Evolutionary conservation across 2,329 filamentous ascomycete species (phyloP), one percentile per base, ranked within the genome.

Genomic region (Pezicula neosporulosa): DNA sequence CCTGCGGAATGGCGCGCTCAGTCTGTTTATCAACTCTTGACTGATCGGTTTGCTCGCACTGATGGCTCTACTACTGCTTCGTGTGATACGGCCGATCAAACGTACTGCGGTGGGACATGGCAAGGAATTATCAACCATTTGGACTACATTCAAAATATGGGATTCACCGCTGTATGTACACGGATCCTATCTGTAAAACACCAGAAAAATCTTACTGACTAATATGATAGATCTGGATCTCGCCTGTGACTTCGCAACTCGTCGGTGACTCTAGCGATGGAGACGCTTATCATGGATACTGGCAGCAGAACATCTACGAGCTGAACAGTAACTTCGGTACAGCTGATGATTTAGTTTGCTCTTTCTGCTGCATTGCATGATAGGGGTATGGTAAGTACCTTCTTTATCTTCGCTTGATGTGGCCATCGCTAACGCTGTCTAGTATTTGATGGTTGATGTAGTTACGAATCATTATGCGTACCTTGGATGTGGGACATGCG

Each of bases 401-500:
- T 60, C 61, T 10, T 59, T 72, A 21, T 61, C 66, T 2, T 52
- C 18, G 19, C 44, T 15, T n/a, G 18, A 30, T 19, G 39, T 27
- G 28, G n/a, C 16, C 13, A 16, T 33, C 15, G 10, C 27, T 39
- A 41, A 49, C 16, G 2, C 13, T 37, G n/a, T 19, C 12, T 18
- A 50, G 49, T 77, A 74, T 54, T 57, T 80, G 10, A 78, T 79
- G 76, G 68, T 77, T 43, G 77, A 80, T 55, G 70, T 76, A 2
- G 76, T 78, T 9, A 70, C 75, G 37, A 79, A 79, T 60, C 74
- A 79, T 50, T 70, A 73, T 67, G 71, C 63, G 28, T 62, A 59
- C 45, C 42, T 55, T 15, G 56, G 58, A 4, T 59, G 54, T 28
- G 59, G 53, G 2, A 69, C 68, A 45, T 68, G 70, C 54, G 67